Evolutionary conservation across 169 alveolate species (phyloP).

Genomic region (Babesia caballi): DNA sequence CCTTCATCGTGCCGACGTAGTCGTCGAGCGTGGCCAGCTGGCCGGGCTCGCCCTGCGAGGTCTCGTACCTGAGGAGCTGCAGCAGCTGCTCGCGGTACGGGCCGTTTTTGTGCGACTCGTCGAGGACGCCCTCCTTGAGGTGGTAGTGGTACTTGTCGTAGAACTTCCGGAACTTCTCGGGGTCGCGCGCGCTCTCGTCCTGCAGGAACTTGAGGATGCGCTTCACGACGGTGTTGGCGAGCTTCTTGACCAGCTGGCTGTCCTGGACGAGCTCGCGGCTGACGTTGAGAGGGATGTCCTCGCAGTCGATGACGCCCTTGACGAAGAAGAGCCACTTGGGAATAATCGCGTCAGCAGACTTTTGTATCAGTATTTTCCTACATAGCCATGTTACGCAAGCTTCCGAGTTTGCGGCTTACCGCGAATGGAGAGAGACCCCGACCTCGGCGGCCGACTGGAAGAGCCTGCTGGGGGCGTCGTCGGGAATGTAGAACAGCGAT

Average conservation of each 20-base stretch:
- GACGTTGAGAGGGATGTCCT: conserved; percentile 94
- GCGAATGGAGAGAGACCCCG: conserved; percentile 84
- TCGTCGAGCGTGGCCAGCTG: conserved; percentile 70
- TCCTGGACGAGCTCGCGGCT: conserved; percentile 94
- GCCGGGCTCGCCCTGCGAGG: conserved; percentile 56
- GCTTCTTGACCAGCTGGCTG: conserved; percentile 85
- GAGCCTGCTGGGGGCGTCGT: conserved; percentile 86
- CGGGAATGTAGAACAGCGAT: conserved; percentile 84
- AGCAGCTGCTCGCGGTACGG: conserved; percentile 63
- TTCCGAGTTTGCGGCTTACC: conserved; percentile 22
- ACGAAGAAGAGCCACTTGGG: conserved; percentile 94
- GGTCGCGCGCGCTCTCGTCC: conserved; percentile 81
- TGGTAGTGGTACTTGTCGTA: conserved; percentile 80
- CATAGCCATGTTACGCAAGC: not conserved
- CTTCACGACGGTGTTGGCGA: conserved; percentile 87
- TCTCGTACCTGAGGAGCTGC: conserved; percentile 62
- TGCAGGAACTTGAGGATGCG: conserved; percentile 86
- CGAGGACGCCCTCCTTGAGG: conserved; percentile 84
- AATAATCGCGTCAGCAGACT: conserved; percentile 86
- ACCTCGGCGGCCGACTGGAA: conserved; percentile 81
- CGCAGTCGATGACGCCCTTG: conserved; percentile 97
- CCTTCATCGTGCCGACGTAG: conserved; percentile 73
- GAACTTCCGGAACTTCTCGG: conserved; percentile 80
- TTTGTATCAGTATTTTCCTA: conserved; percentile 89
- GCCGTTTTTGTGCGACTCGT: conserved; percentile 71